Base-by-base conservation (phyloP, 1,284 basidiomycete genomes). In the Naganishia cerealis region DNA sequence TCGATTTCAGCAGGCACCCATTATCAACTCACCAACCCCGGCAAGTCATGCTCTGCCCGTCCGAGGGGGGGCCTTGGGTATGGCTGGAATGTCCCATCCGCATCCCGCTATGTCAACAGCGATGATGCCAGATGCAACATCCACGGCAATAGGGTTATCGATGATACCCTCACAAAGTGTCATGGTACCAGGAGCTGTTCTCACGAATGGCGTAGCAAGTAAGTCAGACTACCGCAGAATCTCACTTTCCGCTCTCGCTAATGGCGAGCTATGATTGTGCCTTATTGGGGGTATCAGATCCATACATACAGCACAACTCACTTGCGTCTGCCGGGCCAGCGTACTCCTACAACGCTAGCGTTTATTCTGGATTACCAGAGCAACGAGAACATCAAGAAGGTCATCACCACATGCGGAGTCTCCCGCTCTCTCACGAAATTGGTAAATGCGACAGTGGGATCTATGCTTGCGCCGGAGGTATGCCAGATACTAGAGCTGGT, bases 241-340 rank as follows among this genome's bases (percentile, higher is more conserved):
- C 24, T 39, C 15, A 8, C 36, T 18, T 15, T 2, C 16, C 16
- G 53, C 26, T 18, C 26, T 3, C 7, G n/a, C 53, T 29, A 2
- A n/a, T 18, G 4, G 29, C 42, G 29, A 38, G 53, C 9, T 29
- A 36, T 12, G 18, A 56, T n/a, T 42, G 18, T 6, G 10, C 59
- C 39, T 5, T 18, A 10, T 36, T 4, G 18, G 43, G 57, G 5
- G 1, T 21, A 2, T 46, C 13, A 66, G 63, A 66, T 13, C 63
- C 63, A 8, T 66, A 57, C 33, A 50, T 66, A 10, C 63, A 66
- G 12, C 54, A 56, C 63, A 66, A 66, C 13, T 56, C 63, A 10
- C 54, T 66, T 21, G 53, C 63, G 2, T 56, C 63, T 46, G 63
- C 63, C 15, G 42, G 18, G 8, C 63, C 40, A 38, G 21, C 13